phyloP scores from a whole-genome alignment of 2,329 filamentous ascomycete species.

The Colletotrichum orbiculare region DNA sequence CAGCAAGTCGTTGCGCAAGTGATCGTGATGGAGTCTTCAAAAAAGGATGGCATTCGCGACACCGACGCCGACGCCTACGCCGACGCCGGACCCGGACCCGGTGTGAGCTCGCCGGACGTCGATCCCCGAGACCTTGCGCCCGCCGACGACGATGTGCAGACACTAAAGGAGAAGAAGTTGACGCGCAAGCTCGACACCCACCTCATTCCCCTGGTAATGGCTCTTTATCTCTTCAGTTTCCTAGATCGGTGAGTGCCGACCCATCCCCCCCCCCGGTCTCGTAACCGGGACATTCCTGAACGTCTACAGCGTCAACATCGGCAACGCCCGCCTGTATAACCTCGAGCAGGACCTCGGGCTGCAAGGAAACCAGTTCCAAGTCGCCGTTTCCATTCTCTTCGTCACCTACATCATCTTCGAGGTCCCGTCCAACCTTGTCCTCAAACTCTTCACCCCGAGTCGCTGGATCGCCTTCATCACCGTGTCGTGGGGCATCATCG shows the following conservation, averaged over 20 bases:
- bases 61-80: not conserved
- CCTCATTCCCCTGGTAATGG: constrained; percentile 75
- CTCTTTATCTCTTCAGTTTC: constrained; percentile 80
- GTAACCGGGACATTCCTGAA: not conserved
- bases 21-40: constrained; percentile 12
- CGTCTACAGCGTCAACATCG: constrained; percentile 51
- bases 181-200: constrained; percentile 73
- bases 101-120: constrained; percentile 12
- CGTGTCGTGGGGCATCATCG: constrained; percentile 72
- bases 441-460: constrained; percentile 71
- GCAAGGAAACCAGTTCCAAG: constrained; percentile 76
- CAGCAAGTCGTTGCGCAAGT: too few species aligned
- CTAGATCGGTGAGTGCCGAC: constrained; percentile 69
- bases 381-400: constrained; percentile 74
- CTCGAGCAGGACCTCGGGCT: constrained; percentile 73
- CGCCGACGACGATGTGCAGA: constrained; percentile 26
- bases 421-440: constrained; percentile 72
- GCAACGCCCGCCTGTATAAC: constrained; percentile 75
- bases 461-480: constrained; percentile 75
- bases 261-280: not conserved
- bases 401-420: constrained; percentile 73
- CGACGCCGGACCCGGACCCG: constrained; percentile 9
- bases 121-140: not conserved
- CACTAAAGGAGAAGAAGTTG: constrained; percentile 62
- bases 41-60: constrained; percentile 1